Base-by-base conservation (phyloP, 768 basidiomycete genomes). In the Roridomyces roridus region DNA sequence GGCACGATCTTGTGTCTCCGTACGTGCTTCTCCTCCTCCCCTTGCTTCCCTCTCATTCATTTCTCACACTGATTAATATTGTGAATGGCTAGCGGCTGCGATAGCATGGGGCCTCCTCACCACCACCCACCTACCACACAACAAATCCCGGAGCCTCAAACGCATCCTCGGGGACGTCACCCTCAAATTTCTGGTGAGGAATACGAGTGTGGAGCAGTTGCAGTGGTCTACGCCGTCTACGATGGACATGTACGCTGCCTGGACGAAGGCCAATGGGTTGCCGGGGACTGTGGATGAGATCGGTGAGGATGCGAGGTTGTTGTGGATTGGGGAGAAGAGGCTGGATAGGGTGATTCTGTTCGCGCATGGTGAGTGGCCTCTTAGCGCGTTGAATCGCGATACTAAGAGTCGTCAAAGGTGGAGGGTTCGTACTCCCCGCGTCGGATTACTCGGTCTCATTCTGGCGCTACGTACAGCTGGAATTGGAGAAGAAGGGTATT, bases 271-370 rank as follows among this genome's bases (percentile, higher is more conserved):
- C 14, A 56, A 65, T 31, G 51, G 64, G 7, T 59, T 71, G 21
- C 61, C 63, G 34, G 24, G 35, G 4, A 48, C 52, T 5, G 57
- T 72, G 28, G 74, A 74, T 18, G 68, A 71, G 24, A 46, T 75
- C 10, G 70, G 63, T 6, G 64, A 68, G 29, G 65, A 67, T 40
- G 58, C 67, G 21, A 54, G 67, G 39, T 46, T 76, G 6, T 49
- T 74, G 10, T 77, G 76, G 76, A 55, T 75, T 41, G 71, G 73
- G 24, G 58, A 67, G 10, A 70, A 68, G 26, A 62, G 67, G 29
- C 67, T 69, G 2, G 72, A 73, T 4, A 67, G 67, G 8, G 72
- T 77, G 1, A 56, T 76, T 3, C 39, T 74, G 4, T 75, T 70
- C 45, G 36, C 70, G 26, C 74, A 74, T 57, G 76, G 76, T 70